Base-by-base conservation (phyloP, 2,329 filamentous ascomycete species). In the Coniochaeta hoffmannii region DNA sequence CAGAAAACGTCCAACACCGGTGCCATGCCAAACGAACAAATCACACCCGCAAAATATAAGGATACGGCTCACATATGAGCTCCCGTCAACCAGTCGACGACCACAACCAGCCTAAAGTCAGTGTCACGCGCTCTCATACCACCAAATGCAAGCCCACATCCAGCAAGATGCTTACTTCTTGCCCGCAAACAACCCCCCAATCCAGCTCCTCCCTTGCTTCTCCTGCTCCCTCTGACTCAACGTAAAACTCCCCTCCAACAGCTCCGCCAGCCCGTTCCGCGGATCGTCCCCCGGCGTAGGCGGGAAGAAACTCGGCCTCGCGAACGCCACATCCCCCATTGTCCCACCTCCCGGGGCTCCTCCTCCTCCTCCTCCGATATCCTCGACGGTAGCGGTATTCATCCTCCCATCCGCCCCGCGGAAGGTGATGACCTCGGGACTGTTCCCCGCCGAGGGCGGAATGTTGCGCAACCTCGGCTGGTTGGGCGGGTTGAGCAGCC, bases 281-380 rank as follows among this genome's bases (percentile, higher is more conserved):
- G 76, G 74, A 41, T 76, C 75, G 44, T 70, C 69, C 7, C 69
- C 64, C 19, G 62, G 55, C 12, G 69, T 62, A 1, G 75, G 72
- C 4, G 82, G 81, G 66, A 84, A 86, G 68, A 85, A 81, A n/a
- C 69, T 79, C 1, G 82, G 83, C 50, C 82, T 80, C 56, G 82
- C 78, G 54, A 86, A 85, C 31, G 77, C 69, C 34, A 73, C 73
- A 38, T 56, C n/a, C n/a, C n/a, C n/a, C n/a, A n/a, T n/a, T n/a
- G n/a, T n/a, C n/a, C n/a, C n/a, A n/a, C n/a, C n/a, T n/a, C n/a
- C 15, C 31, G n/a, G n/a, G 32, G 19, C 11, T n/a, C 32, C 30
- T 22, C 50, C 31, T 32, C 19, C 10, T 32, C 53, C 38, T 51
- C 55, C 22, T 22, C 60, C 14, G 32, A 50, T 14, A 24, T 44